Base-by-base conservation (phyloP, 805 yeast genomes). In the Candida easanensis region DNA sequence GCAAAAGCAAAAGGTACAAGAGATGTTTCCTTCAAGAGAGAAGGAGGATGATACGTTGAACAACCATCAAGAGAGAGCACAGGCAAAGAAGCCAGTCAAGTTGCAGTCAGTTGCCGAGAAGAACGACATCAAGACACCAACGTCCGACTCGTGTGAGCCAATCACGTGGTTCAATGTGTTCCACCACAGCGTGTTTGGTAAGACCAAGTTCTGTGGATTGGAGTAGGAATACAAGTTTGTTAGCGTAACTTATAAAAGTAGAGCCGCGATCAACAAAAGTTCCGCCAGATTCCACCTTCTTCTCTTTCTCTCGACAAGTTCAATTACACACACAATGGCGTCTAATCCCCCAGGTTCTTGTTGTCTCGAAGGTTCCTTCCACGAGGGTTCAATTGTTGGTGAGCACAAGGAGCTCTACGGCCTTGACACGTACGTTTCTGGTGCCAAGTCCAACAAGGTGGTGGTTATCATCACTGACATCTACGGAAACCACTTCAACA, bases 381-480 rank as follows among this genome's bases (percentile, higher is more conserved):
- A 48, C 51, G 56, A 73, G 50, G 86, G 85, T 28, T 61, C 61
- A 4, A 69, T 81, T 22, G 51, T 41, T 10, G 88, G 88, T 26
- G 41, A 49, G 2, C 61, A 64, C 46, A 49, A 62, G 27, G 64
- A 66, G 10, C 41, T 78, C 5, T 66, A 59, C 43, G 82, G 79
- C 13, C 49, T 73, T 21, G 59, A 62, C 33, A 63, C 77, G 11
- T 79, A 79, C 50, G 64, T 71, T 21, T 50, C 77, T 9, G 87
- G 87, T 33, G 49, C 51, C 20, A 37, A 41, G 7, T 46, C 56
- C n/a, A 48, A 47, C 19, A 71, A 74, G 19, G 73, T 74, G 46
- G 69, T 80, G 34, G 79, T 87, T 21, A 73, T 88, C 36, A 47
- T 82, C 33, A 73, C 93, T 33, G 97, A 89, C 59, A 68, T 88